phyloP scores from a whole-genome alignment of 495 filamentous ascomycete species.

The Tuber aestivum region DNA sequence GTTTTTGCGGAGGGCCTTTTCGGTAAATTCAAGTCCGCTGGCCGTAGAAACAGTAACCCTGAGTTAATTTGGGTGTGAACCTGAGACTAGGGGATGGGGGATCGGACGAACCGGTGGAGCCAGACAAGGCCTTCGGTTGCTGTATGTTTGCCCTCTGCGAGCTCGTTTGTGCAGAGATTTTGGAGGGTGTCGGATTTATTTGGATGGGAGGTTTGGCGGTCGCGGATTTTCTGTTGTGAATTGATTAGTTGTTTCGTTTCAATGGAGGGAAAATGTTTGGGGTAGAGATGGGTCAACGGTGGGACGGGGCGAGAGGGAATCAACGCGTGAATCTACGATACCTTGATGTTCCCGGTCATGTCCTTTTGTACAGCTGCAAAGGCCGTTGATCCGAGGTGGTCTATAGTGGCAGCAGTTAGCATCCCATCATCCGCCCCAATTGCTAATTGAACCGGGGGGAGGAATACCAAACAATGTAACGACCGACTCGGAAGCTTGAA shows the following conservation, averaged over 20 bases:
- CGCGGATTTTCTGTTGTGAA: constrained; percentile 73
- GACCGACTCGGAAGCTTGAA: constrained; percentile 81
- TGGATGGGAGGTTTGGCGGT: constrained; percentile 71
- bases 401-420: constrained; percentile 46
- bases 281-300: constrained; percentile 19
- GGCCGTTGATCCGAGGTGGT: constrained; percentile 71
- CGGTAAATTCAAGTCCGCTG: constrained; percentile 89
- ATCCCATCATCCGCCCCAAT: background rate
- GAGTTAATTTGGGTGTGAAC: constrained; percentile 13
- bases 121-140: constrained; percentile 87
- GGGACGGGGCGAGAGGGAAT: background rate
- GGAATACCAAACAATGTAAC: constrained; percentile 74
- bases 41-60: constrained; percentile 13
- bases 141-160: constrained; percentile 75
- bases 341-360: constrained; percentile 86
- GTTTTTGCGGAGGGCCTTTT: constrained; percentile 74
- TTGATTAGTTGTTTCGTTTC: background rate
- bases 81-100: constrained; percentile 7
- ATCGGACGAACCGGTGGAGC: constrained; percentile 67
- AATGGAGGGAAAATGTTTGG: constrained; percentile 8
- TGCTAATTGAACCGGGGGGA: background rate
- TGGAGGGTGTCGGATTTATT: constrained; percentile 73
- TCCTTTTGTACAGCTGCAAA: constrained; percentile 86
- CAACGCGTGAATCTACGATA: constrained; percentile 44
- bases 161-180: constrained; percentile 73